These are phyloP conservation scores for Colletotrichum cordylinicola DNA, from an alignment of 2,329 filamentous ascomycete species.

Conservation along the genomic window DNA sequence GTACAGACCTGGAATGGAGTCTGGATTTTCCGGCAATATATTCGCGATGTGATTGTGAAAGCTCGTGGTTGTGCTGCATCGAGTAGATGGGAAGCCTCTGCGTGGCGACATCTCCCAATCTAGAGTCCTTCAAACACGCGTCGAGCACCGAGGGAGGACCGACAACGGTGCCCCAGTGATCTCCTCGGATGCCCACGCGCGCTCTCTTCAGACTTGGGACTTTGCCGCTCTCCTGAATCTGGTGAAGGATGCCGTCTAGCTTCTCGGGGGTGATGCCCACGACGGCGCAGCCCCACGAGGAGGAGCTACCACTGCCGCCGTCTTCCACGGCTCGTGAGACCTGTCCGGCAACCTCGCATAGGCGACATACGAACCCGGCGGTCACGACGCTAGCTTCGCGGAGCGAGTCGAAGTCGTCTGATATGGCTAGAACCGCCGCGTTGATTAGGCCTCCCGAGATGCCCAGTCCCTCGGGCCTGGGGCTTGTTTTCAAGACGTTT, in stretches of 20 bases:
- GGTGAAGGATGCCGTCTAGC: not conserved
- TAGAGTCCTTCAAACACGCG: not conserved
- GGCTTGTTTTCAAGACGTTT: not conserved
- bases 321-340: not conserved
- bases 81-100: not conserved
- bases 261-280: not conserved
- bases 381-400: not conserved
- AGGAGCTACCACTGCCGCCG: not conserved
- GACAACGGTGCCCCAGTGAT: not conserved
- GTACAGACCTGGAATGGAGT: not conserved
- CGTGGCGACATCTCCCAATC: not conserved
- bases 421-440: not conserved
- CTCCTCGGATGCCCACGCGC: not conserved
- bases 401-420: not conserved
- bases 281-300: not conserved
- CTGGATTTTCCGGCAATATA: not conserved
- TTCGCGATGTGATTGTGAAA: not conserved
- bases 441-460: not conserved
- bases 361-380: not conserved
- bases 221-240: not conserved
- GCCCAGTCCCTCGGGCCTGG: not conserved
- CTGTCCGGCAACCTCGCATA: not conserved
- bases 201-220: not conserved
- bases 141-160: slow-evolving; percentile 1
- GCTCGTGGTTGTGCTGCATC: slow-evolving; percentile 2